Evolutionary conservation across 495 filamentous ascomycete species (phyloP).

Genomic region (Diplogelasinospora grovesii): DNA sequence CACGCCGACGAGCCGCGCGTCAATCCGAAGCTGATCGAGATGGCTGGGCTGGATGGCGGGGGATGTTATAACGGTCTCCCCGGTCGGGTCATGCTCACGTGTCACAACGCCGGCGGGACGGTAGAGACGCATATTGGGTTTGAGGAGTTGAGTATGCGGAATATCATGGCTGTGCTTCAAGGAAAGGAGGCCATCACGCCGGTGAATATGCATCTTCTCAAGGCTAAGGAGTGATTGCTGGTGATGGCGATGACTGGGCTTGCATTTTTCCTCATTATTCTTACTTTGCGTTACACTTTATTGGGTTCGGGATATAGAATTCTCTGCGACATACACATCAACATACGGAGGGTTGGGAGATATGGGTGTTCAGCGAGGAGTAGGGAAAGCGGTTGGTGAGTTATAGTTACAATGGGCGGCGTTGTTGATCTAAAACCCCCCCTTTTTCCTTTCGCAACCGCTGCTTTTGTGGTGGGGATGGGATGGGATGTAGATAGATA

Average conservation of each 20-base stretch:
- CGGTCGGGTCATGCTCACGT: slow-evolving; percentile 52
- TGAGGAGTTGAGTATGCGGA: slow-evolving; percentile 66
- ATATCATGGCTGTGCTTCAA: slow-evolving; percentile 55
- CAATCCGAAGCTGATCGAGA: slow-evolving; percentile 38
- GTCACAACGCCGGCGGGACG: slow-evolving; percentile 67
- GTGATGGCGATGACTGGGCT: neutral
- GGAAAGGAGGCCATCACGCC: slow-evolving; percentile 53
- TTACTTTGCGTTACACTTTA: too few relatives aligned
- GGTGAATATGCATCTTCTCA: slow-evolving; percentile 54
- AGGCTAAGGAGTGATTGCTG: neutral
- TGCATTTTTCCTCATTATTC: too few relatives aligned
- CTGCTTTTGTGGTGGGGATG: too few relatives aligned
- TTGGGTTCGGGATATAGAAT: too few relatives aligned
- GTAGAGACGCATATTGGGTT: slow-evolving; percentile 67
- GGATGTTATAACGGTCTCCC: slow-evolving; percentile 9
- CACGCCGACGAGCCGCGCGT: slow-evolving; percentile 54
- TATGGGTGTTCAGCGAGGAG: too few relatives aligned
- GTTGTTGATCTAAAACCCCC: too few relatives aligned
- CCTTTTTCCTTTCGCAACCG: too few relatives aligned
- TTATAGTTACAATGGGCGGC: too few relatives aligned
- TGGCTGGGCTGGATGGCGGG: slow-evolving; percentile 23
- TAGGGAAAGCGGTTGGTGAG: too few relatives aligned
- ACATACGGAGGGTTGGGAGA: neutral
- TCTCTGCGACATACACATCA: neutral
- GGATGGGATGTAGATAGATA: too few relatives aligned